Percentiles rank a stretch among this genome's conserved stretches.
Conservation (phyloP, 805 yeast genomes). For the Saccharomycopsis selenospora region DNA sequence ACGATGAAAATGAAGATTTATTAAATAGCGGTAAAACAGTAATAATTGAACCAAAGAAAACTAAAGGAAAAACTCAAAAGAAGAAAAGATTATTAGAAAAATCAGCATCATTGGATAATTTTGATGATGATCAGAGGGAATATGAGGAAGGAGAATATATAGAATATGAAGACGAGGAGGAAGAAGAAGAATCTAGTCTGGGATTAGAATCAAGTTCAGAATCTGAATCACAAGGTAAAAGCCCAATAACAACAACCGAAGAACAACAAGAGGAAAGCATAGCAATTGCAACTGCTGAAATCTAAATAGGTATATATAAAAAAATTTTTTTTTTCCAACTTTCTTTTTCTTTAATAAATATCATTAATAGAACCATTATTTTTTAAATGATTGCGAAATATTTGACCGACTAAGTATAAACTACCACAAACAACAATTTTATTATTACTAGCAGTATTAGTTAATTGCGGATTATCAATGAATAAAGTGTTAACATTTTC, state of each 20-base stretch:
- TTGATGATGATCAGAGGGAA: no score
- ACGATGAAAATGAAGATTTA: constrained; percentile 12
- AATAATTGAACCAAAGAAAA: neutral
- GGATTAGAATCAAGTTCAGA: no score
- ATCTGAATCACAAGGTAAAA: no score
- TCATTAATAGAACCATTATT: constrained; percentile 17
- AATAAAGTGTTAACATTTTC: constrained; percentile 27
- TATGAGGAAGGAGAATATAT: neutral
- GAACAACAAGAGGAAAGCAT: constrained; percentile 1
- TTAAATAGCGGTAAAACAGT: neutral
- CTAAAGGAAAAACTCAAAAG: no score
- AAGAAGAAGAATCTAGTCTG: neutral
- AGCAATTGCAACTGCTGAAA: neutral
- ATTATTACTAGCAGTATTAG: neutral
- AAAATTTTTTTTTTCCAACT: neutral
- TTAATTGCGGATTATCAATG: constrained; percentile 9
- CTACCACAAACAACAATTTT: constrained; percentile 64
- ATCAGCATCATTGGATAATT: no score
- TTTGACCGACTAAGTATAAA: constrained; percentile 56
- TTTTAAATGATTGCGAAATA: constrained; percentile 34
- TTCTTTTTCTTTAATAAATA: neutral
- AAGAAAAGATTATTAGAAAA: no score
- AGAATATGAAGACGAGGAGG: neutral
- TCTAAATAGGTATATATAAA: neutral
- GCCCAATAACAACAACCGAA: no score